phyloP scores from a whole-genome alignment of 176 grass and related monocot species.

The Phyllostachys edulis region DNA sequence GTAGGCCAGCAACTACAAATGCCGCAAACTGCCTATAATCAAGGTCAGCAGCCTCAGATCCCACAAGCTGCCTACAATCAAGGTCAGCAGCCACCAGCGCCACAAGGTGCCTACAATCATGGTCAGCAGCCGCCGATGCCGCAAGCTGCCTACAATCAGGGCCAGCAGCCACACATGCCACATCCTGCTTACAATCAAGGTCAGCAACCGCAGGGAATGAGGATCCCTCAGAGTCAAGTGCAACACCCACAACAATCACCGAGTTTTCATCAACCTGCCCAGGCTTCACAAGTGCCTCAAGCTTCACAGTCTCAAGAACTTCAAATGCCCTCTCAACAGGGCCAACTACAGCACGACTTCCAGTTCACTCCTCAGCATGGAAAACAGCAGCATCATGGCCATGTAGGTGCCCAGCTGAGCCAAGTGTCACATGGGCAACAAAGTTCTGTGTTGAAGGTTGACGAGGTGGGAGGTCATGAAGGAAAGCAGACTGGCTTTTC shows the following conservation, averaged over 20 bases:
- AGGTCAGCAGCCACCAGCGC: conserved; percentile 21
- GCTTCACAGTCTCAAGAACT: conserved; percentile 46
- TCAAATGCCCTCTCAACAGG: conserved; percentile 46
- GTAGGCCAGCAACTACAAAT: conserved; percentile 46
- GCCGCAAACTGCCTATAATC: conserved; percentile 28
- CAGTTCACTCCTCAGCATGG: conserved; percentile 39
- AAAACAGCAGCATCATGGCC: conserved; percentile 37
- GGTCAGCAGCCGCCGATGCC: conserved; percentile 47
- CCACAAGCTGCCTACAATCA: conserved; percentile 38
- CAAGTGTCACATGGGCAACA: conserved; percentile 51
- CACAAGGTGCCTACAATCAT: conserved; percentile 44
- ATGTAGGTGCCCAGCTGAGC: conserved; percentile 24
- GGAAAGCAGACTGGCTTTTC: conserved; percentile 55
- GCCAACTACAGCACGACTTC: conserved; percentile 42
- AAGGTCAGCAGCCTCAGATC: conserved; percentile 35
- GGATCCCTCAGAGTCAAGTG: conserved; percentile 44
- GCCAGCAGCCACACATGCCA: conserved; percentile 44
- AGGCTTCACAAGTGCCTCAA: conserved; percentile 31
- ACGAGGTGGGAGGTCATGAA: conserved; percentile 37
- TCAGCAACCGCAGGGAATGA: conserved; percentile 47
- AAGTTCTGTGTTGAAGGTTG: conserved; percentile 37
- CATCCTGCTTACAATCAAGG: conserved; percentile 45
- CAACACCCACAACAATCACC: conserved; percentile 49
- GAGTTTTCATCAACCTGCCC: conserved; percentile 41
- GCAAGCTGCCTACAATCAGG: conserved; percentile 39